These are phyloP conservation scores for Kodamaea jinghongensis DNA, from an alignment of 805 yeast genomes.

Conservation along the genomic window DNA sequence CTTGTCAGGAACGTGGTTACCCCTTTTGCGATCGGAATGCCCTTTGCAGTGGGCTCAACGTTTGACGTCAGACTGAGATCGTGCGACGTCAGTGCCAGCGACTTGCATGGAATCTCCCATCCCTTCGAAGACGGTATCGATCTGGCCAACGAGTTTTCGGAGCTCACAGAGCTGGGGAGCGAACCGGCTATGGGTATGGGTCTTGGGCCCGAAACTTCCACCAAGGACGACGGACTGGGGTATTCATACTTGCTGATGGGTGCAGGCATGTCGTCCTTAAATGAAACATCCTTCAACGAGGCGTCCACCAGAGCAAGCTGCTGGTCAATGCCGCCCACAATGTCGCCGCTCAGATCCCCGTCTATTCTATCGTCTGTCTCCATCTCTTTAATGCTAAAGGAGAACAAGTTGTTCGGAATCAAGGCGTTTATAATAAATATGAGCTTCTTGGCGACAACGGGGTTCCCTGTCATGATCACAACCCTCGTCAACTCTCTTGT, in stretches of 20 bases:
- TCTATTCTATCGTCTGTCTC: neutral
- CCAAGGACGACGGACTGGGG: no score
- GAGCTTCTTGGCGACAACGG: slow-evolving; percentile 57
- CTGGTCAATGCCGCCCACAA: no score
- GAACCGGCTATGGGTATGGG: neutral
- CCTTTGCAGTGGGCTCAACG: slow-evolving; percentile 15
- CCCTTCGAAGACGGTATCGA: slow-evolving; percentile 37
- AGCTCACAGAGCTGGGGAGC: neutral
- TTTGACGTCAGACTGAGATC: slow-evolving; percentile 7
- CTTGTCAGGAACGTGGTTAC: slow-evolving; percentile 9
- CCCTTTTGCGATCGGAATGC: slow-evolving; percentile 21
- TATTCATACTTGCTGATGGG: no score
- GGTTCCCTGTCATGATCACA: slow-evolving; percentile 57
- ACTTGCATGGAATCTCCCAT: slow-evolving; percentile 47
- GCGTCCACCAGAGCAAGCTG: no score
- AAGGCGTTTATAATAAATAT: slow-evolving; percentile 53
- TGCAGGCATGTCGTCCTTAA: no score
- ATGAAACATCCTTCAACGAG: no score
- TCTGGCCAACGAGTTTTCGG: neutral
- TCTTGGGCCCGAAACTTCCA: neutral
- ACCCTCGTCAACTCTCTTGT: slow-evolving; percentile 43
- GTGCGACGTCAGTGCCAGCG: slow-evolving; percentile 19
- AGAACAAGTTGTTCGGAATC: slow-evolving; percentile 15
- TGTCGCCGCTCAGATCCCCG: no score
- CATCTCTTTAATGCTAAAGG: neutral